These are phyloP conservation scores for Anastatica hierochuntica DNA, from an alignment of 345 rosid genomes.

Conservation along the genomic window DNA sequence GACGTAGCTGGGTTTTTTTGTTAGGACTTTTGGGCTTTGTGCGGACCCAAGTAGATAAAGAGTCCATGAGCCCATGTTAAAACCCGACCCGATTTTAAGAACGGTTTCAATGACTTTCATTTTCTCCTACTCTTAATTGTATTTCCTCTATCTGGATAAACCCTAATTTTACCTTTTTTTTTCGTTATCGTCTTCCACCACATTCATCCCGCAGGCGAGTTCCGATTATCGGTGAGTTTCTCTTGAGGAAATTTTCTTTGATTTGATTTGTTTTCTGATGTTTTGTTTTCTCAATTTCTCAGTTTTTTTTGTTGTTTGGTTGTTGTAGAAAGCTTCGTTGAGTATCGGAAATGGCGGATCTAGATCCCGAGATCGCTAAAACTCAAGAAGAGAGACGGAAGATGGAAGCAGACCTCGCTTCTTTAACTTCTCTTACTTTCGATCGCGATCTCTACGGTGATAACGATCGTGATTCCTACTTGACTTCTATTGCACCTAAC, in stretches of 20 bases:
- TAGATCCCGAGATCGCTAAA: conserved; percentile 73
- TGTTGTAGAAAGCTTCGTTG: conserved; percentile 5
- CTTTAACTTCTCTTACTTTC: conserved; percentile 56
- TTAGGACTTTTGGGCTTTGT: too few relatives aligned
- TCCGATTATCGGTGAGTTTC: conserved; percentile 4
- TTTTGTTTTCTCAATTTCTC: not conserved
- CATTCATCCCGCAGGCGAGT: conserved; percentile 3
- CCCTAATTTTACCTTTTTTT: conserved; percentile 9
- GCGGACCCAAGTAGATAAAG: too few relatives aligned
- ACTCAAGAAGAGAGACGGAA: conserved; percentile 71
- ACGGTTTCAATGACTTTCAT: too few relatives aligned
- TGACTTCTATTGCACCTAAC: conserved; percentile 65
- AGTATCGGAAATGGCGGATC: conserved; percentile 26
- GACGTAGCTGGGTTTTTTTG: too few relatives aligned
- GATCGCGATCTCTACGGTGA: conserved; percentile 85
- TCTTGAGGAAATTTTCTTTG: not conserved
- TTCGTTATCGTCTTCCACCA: not conserved
- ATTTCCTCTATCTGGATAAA: too few relatives aligned
- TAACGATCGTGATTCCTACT: conserved; percentile 53
- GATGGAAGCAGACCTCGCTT: conserved; percentile 68
- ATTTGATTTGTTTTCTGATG: too few relatives aligned
- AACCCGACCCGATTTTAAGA: too few relatives aligned
- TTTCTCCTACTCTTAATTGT: too few relatives aligned
- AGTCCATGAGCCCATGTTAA: too few relatives aligned
- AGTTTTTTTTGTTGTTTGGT: not conserved